phyloP scores from a whole-genome alignment of 2,329 filamentous ascomycete genomes.

The Stemphylium lycopersici region DNA sequence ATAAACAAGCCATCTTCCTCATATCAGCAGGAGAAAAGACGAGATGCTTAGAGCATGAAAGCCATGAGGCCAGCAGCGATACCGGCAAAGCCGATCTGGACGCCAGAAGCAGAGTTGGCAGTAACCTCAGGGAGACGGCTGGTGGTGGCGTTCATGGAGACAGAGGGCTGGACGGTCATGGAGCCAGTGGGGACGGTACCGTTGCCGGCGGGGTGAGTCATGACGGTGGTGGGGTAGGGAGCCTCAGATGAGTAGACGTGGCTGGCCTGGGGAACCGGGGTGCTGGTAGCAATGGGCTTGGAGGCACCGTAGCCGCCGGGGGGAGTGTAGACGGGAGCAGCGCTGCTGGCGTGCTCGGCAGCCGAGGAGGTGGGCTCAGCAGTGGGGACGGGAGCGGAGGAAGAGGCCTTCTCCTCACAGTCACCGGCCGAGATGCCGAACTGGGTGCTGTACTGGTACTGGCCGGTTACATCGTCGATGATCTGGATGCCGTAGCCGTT shows the following conservation, averaged over 20 bases:
- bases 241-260: conserved; percentile 13
- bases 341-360: neutral
- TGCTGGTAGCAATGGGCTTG: conserved; percentile 15
- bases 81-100: conserved; percentile 49
- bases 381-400: conserved; percentile 19
- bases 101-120: conserved; percentile 38
- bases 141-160: conserved; percentile 39
- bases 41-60: conserved; percentile 46
- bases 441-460: conserved; percentile 66
- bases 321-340: conserved; percentile 20
- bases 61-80: conserved; percentile 49
- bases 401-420: conserved; percentile 28
- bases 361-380: conserved; percentile 2
- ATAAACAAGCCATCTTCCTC: neutral
- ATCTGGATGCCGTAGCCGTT: conserved; percentile 67
- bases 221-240: conserved; percentile 21
- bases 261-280: conserved; percentile 15
- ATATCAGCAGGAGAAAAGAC: neutral
- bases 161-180: conserved; percentile 41
- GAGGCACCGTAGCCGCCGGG: neutral
- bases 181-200: conserved; percentile 42
- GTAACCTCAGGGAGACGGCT: conserved; percentile 35
- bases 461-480: conserved; percentile 63
- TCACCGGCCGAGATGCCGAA: conserved; percentile 63
- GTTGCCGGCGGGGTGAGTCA: conserved; percentile 29